These are phyloP conservation scores for Ophiostoma ulmi DNA, from an alignment of 2,329 filamentous ascomycete genomes.

Conservation along the genomic window DNA sequence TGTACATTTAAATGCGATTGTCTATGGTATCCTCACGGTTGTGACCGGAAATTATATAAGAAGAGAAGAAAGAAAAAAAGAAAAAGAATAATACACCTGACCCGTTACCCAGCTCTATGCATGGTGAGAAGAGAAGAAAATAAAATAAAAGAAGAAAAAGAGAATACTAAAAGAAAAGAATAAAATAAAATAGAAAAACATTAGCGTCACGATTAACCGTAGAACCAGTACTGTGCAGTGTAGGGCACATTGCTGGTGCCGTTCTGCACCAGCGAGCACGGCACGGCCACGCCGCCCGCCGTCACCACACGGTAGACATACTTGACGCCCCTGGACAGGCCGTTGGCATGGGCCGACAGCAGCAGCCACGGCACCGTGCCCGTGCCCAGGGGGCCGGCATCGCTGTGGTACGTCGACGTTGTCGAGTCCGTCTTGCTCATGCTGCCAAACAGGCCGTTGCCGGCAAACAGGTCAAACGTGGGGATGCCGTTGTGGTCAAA, in stretches of 20 bases:
- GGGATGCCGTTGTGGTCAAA: constrained; percentile 54
- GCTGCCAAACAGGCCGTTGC: constrained; percentile 39
- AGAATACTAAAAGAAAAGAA: constrained; percentile 3
- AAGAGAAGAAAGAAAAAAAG: background rate
- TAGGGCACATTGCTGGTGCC: constrained; percentile 51
- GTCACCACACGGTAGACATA: constrained; percentile 53
- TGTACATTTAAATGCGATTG: constrained; percentile 4
- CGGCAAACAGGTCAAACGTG: constrained; percentile 52
- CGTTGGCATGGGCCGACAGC: constrained; percentile 36
- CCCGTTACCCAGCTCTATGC: background rate
- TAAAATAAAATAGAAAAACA: constrained; percentile 4
- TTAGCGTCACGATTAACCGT: constrained; percentile 31
- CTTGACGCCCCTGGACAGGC: constrained; percentile 35
- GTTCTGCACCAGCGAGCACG: constrained; percentile 39
- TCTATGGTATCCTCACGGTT: background rate
- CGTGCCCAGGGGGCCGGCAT: constrained; percentile 43
- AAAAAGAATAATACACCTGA: background rate
- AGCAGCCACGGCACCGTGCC: constrained; percentile 54
- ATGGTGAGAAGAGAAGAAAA: background rate
- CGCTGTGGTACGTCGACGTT: constrained; percentile 47
- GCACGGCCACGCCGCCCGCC: constrained; percentile 45
- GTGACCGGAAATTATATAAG: background rate
- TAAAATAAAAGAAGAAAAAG: background rate
- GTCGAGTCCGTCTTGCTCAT: constrained; percentile 47
- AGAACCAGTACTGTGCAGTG: constrained; percentile 56